Conservation (phyloP, 2,329 filamentous ascomycete genomes). For the Allantophomopsis cytisporea region DNA sequence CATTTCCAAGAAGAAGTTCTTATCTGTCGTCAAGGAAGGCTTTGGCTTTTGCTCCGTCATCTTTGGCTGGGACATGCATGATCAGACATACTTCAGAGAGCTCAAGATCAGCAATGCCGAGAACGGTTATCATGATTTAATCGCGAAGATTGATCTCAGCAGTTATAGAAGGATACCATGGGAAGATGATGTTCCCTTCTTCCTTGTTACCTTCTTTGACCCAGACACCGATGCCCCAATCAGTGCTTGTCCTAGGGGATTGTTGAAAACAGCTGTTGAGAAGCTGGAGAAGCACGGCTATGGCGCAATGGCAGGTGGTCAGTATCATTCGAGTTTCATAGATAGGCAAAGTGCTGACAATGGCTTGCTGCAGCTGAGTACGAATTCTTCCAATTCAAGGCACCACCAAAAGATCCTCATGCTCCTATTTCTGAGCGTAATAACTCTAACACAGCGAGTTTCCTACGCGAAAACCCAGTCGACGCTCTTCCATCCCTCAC, state of each 20-base stretch:
- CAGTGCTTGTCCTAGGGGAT: conserved; percentile 65
- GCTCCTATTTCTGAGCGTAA: conserved; percentile 37
- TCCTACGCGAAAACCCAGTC: conserved; percentile 60
- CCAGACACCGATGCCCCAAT: conserved; percentile 62
- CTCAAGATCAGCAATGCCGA: conserved; percentile 79
- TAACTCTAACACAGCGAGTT: conserved; percentile 57
- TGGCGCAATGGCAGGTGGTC: conserved; percentile 81
- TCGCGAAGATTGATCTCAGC: conserved; percentile 67
- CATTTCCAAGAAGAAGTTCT: conserved; percentile 85
- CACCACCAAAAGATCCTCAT: conserved; percentile 34
- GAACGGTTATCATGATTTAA: conserved; percentile 78
- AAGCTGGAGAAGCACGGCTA: conserved; percentile 59
- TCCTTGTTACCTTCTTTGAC: conserved; percentile 72
- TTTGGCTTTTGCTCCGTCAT: conserved; percentile 93
- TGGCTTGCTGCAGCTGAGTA: conserved; percentile 57
- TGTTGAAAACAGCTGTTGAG: conserved; percentile 54
- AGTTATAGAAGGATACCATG: conserved; percentile 79
- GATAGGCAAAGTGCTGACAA: conserved; percentile 5
- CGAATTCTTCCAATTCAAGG: conserved; percentile 86
- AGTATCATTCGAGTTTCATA: conserved; percentile 16
- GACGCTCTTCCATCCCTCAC: conserved; percentile 66
- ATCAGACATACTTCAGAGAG: conserved; percentile 76
- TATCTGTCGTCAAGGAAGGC: conserved; percentile 65
- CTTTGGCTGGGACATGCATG: conserved; percentile 97
- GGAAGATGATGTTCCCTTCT: conserved; percentile 79